Evolutionary conservation across 192 early-diverging fungal genomes (phyloP), one percentile per base, ranked within the genome.

Genomic region (Backusella liffmaniae): DNA sequence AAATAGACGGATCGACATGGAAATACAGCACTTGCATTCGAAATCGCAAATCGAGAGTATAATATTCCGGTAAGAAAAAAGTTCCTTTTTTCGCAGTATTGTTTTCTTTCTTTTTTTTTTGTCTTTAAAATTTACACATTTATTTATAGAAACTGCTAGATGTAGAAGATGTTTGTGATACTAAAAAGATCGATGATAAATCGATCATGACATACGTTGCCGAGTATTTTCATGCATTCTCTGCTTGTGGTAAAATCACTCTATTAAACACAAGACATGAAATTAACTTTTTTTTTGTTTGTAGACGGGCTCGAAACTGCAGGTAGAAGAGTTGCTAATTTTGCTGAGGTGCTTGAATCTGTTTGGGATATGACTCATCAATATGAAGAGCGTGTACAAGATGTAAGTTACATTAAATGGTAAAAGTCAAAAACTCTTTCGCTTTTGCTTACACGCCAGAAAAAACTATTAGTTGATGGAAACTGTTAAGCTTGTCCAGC

Each of bases 171-270:
- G 88, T 99, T 23, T 95, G 95, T 71, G 97, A 98, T 81, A 91
- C 93, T 23, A 79, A 86, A 72, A 98, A 96, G 86, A 96, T 96
- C 30, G 97, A 99, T 84, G 96, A 99, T 76, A 88, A 93, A 32
- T 99, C 97, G 8, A 90, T 99, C 18, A 99, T 98, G 95, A 98
- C 97, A 36, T 99, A 99, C 71, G 95, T 98, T 21, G 96, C 97
- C 13, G 94, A 97, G 84, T 99, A 98, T 80, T 99, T 97, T 88
- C 97, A 99, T 77, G 97, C 97, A 8, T 98, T 99, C 70, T 96
- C 96, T 18, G 90, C 91, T 37, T 85, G 96, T 18, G 93, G 93
- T 88, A 73, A 76, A 59, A 29, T 18, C 37, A 29, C 18, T 5
- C 36, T 1, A 2, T 42, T 4, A 42, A 32, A 41, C 30, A 32